Conservation (phyloP, 176 grass and related monocot genomes). For the Panicum miliaceum region DNA sequence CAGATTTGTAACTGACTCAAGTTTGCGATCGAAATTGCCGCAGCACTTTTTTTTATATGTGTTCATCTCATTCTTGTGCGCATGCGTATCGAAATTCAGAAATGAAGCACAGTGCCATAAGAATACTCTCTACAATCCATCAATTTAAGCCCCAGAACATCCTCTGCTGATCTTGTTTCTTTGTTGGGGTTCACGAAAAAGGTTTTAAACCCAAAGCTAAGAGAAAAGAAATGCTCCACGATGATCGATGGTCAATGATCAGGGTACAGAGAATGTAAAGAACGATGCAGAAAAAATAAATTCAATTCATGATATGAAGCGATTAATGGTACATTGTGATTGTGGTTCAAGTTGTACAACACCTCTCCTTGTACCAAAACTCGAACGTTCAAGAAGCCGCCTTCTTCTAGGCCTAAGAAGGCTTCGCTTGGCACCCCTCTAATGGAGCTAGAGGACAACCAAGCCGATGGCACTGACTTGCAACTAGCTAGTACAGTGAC, state of each 20-base stretch:
- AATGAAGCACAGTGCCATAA: background rate
- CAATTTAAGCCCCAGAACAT: background rate
- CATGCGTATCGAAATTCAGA: background rate
- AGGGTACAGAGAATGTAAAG: background rate
- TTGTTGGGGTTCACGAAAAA: background rate
- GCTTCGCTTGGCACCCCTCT: constrained; percentile 19
- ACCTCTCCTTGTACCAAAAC: constrained; percentile 37
- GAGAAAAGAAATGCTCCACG: background rate
- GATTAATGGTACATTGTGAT: constrained; percentile 25
- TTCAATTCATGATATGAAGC: constrained; percentile 13
- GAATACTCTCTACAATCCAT: background rate
- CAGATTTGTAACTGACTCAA: background rate
- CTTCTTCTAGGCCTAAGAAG: constrained; percentile 49
- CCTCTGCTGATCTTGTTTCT: background rate
- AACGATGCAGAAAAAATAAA: background rate
- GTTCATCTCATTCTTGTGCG: background rate
- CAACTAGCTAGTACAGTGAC: constrained; percentile 21
- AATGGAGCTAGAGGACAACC: background rate
- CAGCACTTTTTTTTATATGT: background rate
- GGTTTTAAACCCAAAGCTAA: background rate
- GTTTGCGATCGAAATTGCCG: background rate
- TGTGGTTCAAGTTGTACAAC: background rate
- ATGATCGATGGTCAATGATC: background rate
- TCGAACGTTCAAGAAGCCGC: constrained; percentile 33
- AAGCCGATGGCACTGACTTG: constrained; percentile 16